Conservation (phyloP, 352 stramenopile species). For the Blastocystis sp. region DNA sequence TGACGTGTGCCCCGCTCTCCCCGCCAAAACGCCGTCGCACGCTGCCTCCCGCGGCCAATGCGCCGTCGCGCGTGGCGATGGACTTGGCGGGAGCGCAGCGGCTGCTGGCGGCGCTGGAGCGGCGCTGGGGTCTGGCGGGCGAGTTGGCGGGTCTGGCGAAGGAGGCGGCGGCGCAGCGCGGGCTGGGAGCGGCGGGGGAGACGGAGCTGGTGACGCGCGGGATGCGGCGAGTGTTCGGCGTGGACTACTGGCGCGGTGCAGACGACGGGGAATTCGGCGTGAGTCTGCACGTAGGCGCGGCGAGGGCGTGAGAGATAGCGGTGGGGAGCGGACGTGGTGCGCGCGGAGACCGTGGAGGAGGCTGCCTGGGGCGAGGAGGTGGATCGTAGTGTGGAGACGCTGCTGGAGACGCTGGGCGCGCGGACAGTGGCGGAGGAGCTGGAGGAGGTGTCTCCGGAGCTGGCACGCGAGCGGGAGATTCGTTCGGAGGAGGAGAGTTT, state of each 20-base stretch:
- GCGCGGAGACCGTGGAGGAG: neutral
- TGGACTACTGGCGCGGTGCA: conserved; percentile 10
- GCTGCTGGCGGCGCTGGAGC: neutral
- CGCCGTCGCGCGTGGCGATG: neutral
- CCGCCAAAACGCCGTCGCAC: neutral
- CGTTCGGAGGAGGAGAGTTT: neutral
- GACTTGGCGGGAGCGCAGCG: neutral
- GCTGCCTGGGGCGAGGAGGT: neutral
- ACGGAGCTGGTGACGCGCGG: neutral
- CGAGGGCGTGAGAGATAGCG: neutral
- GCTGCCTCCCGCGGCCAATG: neutral
- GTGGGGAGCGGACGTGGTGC: neutral
- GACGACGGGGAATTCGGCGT: conserved; percentile 16
- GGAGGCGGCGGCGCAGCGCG: neutral
- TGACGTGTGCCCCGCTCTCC: neutral
- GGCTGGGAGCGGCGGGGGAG: neutral
- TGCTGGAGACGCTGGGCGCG: neutral
- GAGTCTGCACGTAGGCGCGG: neutral
- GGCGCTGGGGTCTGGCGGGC: neutral
- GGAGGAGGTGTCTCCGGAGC: neutral
- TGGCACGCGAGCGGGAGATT: neutral
- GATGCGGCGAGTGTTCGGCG: conserved; percentile 23
- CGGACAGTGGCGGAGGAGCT: neutral
- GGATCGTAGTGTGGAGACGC: neutral
- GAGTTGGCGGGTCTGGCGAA: neutral